phyloP scores from a whole-genome alignment of 352 stramenopile species.

The Globisporangium megalacanthum region DNA sequence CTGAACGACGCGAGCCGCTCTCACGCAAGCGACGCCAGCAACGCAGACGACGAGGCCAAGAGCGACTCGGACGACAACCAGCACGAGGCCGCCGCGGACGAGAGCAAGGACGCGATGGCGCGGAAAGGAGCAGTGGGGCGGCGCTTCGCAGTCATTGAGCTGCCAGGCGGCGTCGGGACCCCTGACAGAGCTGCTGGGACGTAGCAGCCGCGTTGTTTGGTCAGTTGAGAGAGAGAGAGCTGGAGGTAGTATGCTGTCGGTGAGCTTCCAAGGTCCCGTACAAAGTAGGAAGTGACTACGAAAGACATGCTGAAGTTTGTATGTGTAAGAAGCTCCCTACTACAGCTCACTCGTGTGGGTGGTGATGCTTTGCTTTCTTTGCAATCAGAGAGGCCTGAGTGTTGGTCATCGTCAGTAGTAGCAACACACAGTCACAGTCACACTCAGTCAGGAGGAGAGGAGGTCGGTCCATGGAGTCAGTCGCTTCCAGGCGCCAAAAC shows the following conservation, averaged over 20 bases:
- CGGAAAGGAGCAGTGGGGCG: constrained; percentile 11
- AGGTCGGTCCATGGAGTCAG: too few species aligned
- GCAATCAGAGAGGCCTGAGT: not conserved
- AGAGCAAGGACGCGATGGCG: constrained; percentile 12
- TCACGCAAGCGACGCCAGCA: not conserved
- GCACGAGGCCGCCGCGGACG: constrained; percentile 1
- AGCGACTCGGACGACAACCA: not conserved
- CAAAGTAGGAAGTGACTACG: too few species aligned
- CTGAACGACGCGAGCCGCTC: not conserved
- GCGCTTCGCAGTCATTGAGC: constrained; percentile 10
- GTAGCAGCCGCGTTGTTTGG: too few species aligned
- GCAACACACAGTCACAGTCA: not conserved
- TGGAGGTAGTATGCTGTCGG: too few species aligned
- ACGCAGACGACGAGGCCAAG: constrained; percentile 5
- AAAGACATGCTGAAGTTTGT: too few species aligned
- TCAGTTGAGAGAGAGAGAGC: too few species aligned
- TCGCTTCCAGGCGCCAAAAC: too few species aligned
- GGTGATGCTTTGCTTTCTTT: not conserved
- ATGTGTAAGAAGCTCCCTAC: too few species aligned
- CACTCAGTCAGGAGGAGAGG: too few species aligned
- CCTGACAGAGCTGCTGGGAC: too few species aligned
- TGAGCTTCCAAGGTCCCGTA: too few species aligned
- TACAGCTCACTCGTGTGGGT: not conserved
- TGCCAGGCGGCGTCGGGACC: not conserved
- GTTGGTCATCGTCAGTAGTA: not conserved